These are phyloP conservation scores for Pestalotiopsis sp. DNA, from an alignment of 2,329 filamentous ascomycete species.

Conservation along the genomic window DNA sequence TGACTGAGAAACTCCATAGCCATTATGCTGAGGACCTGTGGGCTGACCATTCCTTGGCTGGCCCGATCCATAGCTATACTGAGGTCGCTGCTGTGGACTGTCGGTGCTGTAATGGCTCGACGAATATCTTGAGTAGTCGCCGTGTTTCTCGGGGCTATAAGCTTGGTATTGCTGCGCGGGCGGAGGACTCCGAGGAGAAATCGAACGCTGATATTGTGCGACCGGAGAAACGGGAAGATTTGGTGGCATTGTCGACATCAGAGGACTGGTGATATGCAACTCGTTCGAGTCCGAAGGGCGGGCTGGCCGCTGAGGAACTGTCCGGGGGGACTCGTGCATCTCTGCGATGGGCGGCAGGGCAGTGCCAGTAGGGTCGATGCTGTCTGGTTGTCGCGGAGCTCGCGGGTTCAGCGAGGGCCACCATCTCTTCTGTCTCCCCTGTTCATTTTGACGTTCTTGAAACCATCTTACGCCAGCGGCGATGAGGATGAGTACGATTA, in stretches of 20 bases:
- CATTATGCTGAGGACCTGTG: background rate
- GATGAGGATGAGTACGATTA: no score
- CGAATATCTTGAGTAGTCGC: slow-evolving; percentile 1
- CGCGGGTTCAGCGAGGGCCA: background rate
- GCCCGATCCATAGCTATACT: background rate
- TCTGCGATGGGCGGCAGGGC: background rate
- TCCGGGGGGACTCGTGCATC: background rate
- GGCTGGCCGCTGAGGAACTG: background rate
- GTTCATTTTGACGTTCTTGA: background rate
- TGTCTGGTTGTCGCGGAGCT: background rate
- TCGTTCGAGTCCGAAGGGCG: background rate
- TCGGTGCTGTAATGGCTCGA: background rate
- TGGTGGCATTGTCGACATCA: background rate
- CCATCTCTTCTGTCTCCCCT: background rate
- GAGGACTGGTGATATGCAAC: background rate
- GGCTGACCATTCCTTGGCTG: background rate
- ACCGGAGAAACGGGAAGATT: background rate
- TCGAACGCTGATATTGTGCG: background rate
- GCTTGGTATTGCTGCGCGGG: slow-evolving; percentile 1
- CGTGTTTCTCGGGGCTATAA: slow-evolving; percentile 4
- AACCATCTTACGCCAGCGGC: no score
- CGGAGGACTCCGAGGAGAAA: no score
- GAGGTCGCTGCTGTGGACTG: background rate
- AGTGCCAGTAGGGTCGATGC: background rate
- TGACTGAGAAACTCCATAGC: no score